These are phyloP conservation scores for Clarireedia monteithiana DNA, from an alignment of 2,329 filamentous ascomycete genomes.

Conservation along the genomic window DNA sequence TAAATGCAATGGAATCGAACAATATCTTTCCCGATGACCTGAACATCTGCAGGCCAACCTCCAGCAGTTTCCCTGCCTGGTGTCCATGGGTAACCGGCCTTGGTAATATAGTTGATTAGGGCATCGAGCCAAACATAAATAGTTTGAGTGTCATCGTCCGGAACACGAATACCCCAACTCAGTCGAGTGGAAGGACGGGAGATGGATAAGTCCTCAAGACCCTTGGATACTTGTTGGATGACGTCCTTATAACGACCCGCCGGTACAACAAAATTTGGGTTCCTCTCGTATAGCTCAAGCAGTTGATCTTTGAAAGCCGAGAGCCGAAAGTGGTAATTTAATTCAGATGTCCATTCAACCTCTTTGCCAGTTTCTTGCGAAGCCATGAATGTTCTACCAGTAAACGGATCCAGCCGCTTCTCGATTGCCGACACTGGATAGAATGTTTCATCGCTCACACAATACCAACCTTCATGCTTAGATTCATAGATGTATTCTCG, in stretches of 20 bases:
- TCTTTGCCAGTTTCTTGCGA: conserved; percentile 83
- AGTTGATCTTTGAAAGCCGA: conserved; percentile 74
- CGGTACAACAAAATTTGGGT: conserved; percentile 73
- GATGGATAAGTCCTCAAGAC: conserved; percentile 80
- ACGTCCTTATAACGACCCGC: conserved; percentile 68
- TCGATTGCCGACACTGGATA: conserved; percentile 74
- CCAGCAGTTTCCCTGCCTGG: conserved; percentile 53
- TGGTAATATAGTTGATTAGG: conserved; percentile 87
- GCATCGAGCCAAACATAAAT: conserved; percentile 99
- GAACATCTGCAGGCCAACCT: conserved; percentile 86
- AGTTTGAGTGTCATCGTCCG: conserved; percentile 75
- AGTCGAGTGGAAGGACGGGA: conserved; percentile 74
- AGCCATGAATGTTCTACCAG: conserved; percentile 74
- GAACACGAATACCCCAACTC: conserved; percentile 83
- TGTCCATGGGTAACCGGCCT: conserved; percentile 75
- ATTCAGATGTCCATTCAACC: conserved; percentile 90
- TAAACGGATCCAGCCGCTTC: conserved; percentile 66
- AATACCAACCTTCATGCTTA: conserved; percentile 93
- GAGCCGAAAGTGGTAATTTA: conserved; percentile 90
- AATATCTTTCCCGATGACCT: conserved; percentile 95
- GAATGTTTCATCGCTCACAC: conserved; percentile 92
- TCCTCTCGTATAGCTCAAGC: conserved; percentile 69
- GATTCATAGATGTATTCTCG: conserved; percentile 73
- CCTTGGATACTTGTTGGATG: conserved; percentile 64
- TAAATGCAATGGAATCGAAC: conserved; percentile 94